Percentiles rank a stretch among this genome's conserved stretches.
Conservation (phyloP, 2,329 filamentous ascomycete species). For the Pseudocercospora vitis region DNA sequence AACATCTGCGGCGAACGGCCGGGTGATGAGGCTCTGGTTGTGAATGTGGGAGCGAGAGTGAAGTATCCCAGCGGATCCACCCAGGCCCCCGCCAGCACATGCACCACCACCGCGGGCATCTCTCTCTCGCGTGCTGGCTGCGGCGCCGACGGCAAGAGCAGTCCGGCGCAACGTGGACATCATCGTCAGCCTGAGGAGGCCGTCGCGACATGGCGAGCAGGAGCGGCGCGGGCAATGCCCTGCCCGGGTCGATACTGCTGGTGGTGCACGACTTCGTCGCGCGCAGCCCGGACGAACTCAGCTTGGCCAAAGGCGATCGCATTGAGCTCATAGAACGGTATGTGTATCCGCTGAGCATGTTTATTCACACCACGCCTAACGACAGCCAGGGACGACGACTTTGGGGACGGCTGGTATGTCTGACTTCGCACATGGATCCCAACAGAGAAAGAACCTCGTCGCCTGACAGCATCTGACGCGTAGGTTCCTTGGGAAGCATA, state of each 20-base stretch:
- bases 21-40: conserved; percentile 6
- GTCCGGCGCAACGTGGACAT: too few species aligned
- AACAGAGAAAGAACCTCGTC: conserved; percentile 1
- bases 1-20: neutral
- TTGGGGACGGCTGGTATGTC: conserved; percentile 66
- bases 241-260: conserved; percentile 51
- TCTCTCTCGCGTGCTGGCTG: neutral
- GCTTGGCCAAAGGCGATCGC: conserved; percentile 77
- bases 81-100: conserved; percentile 6
- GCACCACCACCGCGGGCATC: neutral
- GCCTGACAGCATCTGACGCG: conserved; percentile 44
- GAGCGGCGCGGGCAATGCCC: conserved; percentile 30
- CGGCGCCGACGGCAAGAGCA: neutral
- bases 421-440: conserved; percentile 7
- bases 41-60: conserved; percentile 7
- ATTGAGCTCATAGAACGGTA: conserved; percentile 75
- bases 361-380: conserved; percentile 7
- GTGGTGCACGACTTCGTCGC: conserved; percentile 87
- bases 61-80: neutral
- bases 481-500: conserved; percentile 71
- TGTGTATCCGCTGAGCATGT: conserved; percentile 3
- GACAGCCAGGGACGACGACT: conserved; percentile 67
- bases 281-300: conserved; percentile 89
- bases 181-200: neutral
- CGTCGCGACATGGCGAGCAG: conserved; percentile 26